A percentile compares a stretch with the other conserved stretches of the same genome.
Conservation (phyloP, 2,329 filamentous ascomycete genomes). For the Remersonia thermophila region DNA sequence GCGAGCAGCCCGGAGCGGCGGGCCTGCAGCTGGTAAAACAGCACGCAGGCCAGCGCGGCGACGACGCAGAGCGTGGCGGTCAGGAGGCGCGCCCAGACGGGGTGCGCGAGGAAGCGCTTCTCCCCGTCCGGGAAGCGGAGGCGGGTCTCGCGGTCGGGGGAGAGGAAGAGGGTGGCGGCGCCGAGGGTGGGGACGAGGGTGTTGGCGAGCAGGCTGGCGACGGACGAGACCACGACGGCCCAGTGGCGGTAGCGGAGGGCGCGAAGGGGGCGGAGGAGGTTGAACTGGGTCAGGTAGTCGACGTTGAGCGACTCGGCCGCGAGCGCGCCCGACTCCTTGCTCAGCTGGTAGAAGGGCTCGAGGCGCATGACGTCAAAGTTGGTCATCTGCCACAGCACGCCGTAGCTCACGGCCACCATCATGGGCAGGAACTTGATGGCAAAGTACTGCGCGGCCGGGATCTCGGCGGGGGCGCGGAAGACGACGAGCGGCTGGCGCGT, state of each 20-base stretch:
- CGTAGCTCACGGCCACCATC: slow-evolving; percentile 47
- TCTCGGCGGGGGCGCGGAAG: slow-evolving; percentile 38
- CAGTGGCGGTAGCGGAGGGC: slow-evolving; percentile 53
- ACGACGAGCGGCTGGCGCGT: slow-evolving; percentile 30
- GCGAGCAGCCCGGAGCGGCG: slow-evolving; percentile 53
- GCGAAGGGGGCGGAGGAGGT: slow-evolving; percentile 50
- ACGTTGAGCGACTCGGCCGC: slow-evolving; percentile 59
- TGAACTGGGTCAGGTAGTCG: slow-evolving; percentile 59
- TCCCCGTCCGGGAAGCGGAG: slow-evolving; percentile 26
- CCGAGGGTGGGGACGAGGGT: slow-evolving; percentile 58
- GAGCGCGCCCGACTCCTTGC: slow-evolving; percentile 45
- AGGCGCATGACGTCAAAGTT: slow-evolving; percentile 56
- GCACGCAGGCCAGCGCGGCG: slow-evolving; percentile 41
- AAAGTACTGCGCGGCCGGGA: slow-evolving; percentile 43
- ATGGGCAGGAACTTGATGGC: slow-evolving; percentile 52
- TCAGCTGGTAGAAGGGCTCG: slow-evolving; percentile 55
- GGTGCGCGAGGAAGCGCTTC: slow-evolving; percentile 45
- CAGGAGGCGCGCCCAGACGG: slow-evolving; percentile 49
- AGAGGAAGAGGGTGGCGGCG: slow-evolving; percentile 47
- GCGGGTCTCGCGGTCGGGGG: slow-evolving; percentile 37
- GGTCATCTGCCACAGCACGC: slow-evolving; percentile 53
- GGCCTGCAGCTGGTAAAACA: slow-evolving; percentile 49
- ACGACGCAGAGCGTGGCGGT: slow-evolving; percentile 44
- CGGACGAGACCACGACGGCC: slow-evolving; percentile 53
- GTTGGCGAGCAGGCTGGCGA: slow-evolving; percentile 52